Evolutionary conservation across 805 yeast species (phyloP), one percentile per base, ranked within the genome.

Genomic region (Candida tibetensis): DNA sequence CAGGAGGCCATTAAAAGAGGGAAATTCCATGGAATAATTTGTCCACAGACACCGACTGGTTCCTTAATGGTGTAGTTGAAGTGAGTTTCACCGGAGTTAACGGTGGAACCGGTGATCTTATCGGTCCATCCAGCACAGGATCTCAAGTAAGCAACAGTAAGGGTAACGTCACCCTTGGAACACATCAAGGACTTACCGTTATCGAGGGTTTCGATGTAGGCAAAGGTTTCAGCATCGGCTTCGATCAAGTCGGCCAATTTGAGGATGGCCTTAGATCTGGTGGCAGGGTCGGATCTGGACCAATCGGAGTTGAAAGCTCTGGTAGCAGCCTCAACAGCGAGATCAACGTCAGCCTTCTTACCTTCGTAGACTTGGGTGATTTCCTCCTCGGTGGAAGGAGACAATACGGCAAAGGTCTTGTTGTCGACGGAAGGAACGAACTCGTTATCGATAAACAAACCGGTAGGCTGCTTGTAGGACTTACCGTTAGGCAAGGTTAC

Each of bases 21-120:
- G 79, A 88, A 90, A 71, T 90, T 90, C 97, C 97, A 90, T 52
- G 97, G 96, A 50, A 90, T 89, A 58, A 90, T 85, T 65, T 87
- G 95, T 42, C 95, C 97, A 62, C 95, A 87, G 32, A 90, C 96
- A 60, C 96, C 97, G 54, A 86, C 71, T 42, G 97, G 96, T 66
- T 89, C 95, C 64, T 84, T 83, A 62, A 81, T 79, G 48, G 91
- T 82, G 68, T 82, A 87, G 45, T 78, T 77, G 61, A 89, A 79
- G 64, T 85, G 86, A 34, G 79, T 68, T 41, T 66, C 61, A 45
- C 90, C 91, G 34, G 95, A 81, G 61, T 86, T 86, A 41, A 86
- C 75, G 41, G 81, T 64, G 48, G 79, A 74, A 52, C 96, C 96
- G 49, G 72, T 76, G 48, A 85, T 67, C 72, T 90, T 89, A 68